A percentile compares a stretch with the other conserved stretches of the same genome.
Conservation (phyloP, 73 alveolate species). For the Blepharisma stoltei region DNA sequence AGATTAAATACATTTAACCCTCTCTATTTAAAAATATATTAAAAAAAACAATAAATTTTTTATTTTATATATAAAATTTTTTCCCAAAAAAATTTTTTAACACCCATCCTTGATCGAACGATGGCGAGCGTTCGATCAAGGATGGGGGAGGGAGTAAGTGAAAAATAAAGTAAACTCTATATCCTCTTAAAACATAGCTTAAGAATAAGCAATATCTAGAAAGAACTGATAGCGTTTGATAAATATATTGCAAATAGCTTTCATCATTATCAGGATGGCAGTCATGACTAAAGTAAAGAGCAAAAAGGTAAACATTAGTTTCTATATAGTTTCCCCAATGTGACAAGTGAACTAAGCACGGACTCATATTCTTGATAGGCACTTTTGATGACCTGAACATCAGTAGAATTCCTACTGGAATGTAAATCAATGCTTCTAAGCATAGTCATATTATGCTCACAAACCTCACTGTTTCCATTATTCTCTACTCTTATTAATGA, state of each 20-base stretch:
- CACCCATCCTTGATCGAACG: too few relatives aligned
- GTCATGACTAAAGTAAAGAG: background rate
- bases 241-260: background rate
- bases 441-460: background rate
- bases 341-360: background rate
- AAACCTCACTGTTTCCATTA: too few relatives aligned
- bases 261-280: too few relatives aligned
- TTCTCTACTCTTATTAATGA: too few relatives aligned
- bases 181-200: background rate
- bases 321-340: conserved; percentile 22
- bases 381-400: background rate
- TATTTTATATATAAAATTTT: too few relatives aligned
- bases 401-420: conserved; percentile 7
- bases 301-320: background rate
- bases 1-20: too few relatives aligned
- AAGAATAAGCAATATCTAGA: background rate
- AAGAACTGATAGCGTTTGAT: background rate
- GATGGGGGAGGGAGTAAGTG: too few relatives aligned
- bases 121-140: too few relatives aligned
- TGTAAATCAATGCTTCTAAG: background rate
- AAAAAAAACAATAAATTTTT: too few relatives aligned
- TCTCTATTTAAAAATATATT: too few relatives aligned
- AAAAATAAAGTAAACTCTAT: conserved; percentile 26
- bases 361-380: background rate
- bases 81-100: too few relatives aligned